Percentiles rank a stretch among this genome's conserved stretches.
These are phyloP conservation scores for Termitomyces sp. DNA, from an alignment of 1,284 basidiomycete genomes.

Conservation along the genomic window DNA sequence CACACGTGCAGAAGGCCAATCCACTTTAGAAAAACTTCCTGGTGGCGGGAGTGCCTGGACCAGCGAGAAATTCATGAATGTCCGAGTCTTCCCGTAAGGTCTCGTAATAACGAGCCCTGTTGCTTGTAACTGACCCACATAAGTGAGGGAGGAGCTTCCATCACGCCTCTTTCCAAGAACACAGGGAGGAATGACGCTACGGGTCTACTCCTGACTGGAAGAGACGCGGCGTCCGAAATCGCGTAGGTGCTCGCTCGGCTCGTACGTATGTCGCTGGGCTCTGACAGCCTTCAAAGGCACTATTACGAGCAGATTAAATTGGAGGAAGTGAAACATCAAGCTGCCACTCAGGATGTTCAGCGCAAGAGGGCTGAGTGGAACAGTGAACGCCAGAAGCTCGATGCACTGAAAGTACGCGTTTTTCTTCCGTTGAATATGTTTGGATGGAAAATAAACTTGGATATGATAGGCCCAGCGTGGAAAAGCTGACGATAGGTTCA, in stretches of 20 bases:
- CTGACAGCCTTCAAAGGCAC: slow-evolving; percentile 20
- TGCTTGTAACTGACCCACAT: not conserved
- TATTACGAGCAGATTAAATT: slow-evolving; percentile 21
- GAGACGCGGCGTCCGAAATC: slow-evolving; percentile 32
- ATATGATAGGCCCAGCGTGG: slow-evolving; percentile 26
- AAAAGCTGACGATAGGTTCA: slow-evolving; percentile 19
- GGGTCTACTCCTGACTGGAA: slow-evolving; percentile 47
- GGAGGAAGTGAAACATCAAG: slow-evolving; percentile 20
- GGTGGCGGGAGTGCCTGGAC: slow-evolving; percentile 51
- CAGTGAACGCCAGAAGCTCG: slow-evolving; percentile 17
- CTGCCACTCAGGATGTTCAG: slow-evolving; percentile 10
- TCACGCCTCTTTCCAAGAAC: slow-evolving; percentile 32
- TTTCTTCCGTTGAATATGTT: not conserved
- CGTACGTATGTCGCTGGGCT: not conserved
- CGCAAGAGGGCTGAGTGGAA: slow-evolving; percentile 18
- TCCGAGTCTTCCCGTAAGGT: slow-evolving; percentile 60
- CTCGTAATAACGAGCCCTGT: slow-evolving; percentile 13
- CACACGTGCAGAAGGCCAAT: slow-evolving; percentile 57
- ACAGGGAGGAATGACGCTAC: slow-evolving; percentile 34
- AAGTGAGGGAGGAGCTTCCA: slow-evolving; percentile 63
- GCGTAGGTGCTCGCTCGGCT: slow-evolving; percentile 20
- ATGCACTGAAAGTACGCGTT: slow-evolving; percentile 25
- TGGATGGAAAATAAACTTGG: not conserved
- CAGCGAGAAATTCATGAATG: slow-evolving; percentile 48
- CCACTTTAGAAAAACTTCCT: slow-evolving; percentile 40